Evolutionary conservation across 495 filamentous ascomycete species (phyloP), one percentile per base, ranked within the genome.

Genomic region (Aspergillus funiculosus): DNA sequence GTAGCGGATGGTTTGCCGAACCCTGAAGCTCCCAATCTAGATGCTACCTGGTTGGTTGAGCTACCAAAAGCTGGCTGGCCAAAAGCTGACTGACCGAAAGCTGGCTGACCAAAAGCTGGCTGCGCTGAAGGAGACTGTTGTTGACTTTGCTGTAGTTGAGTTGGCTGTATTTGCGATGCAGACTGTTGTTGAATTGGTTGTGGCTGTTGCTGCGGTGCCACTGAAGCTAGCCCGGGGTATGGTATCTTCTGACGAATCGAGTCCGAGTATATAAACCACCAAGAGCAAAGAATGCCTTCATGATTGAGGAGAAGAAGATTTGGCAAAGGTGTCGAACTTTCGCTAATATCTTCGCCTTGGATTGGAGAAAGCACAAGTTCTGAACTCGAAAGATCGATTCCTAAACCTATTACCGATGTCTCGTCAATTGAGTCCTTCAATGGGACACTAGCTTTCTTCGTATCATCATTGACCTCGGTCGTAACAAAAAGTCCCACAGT

Each of bases 251-350:
- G 71, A 37, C 82, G 75, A 43, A 99, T 80, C 2, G 94, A 85
- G 20, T 95, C 89, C 26, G 82, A 77, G 59, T 96, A 95, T 27
- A 96, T 71, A 38, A 96, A 67, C 82, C 89, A 95, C 94, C 94
- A 99, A 14, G 82, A 72, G 17, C 75, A 76, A 6, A 99, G 71
- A 7, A 94, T 69, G 21, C 92, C 92, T 53, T 96, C 87, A 57
- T 95, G 80, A 48, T 92, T 97, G 3, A 99, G 73, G 24, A 90
- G 76, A 71, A 94, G 79, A 10, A 95, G 62, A 2, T 83, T 88
- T 1, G 94, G 94, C n/a, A 95, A 61, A 11, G 94, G 92, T 2
- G 82, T 83, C 2, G 89, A 90, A 28, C 71, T 64, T 41, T 91
- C 79, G 9, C 78, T 63, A 35, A 89, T 83, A 40, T 85, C 82